Percentiles rank a stretch among this genome's conserved stretches.
Conservation (phyloP, 129 eudicot genomes). For the Helichrysum umbraculigerum region DNA sequence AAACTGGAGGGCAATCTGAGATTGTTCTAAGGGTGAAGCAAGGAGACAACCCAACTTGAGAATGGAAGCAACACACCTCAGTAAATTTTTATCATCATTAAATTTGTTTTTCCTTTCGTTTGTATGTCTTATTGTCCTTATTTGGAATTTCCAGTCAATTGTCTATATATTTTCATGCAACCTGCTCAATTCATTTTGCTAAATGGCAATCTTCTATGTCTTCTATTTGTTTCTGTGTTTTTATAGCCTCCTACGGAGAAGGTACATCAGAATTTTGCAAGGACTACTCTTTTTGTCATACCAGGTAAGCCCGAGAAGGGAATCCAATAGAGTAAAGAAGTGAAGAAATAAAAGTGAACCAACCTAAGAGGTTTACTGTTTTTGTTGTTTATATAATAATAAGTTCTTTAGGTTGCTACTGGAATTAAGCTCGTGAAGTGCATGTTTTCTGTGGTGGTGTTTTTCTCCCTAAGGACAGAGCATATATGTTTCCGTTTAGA, state of each 20-base stretch:
- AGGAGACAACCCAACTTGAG: slow-evolving; percentile 85
- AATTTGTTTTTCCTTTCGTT: slow-evolving; percentile 30
- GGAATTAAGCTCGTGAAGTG: too few species aligned
- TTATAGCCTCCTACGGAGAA: slow-evolving; percentile 96
- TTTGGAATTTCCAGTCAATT: slow-evolving; percentile 24
- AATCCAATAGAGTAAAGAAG: too few species aligned
- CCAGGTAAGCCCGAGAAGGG: too few species aligned
- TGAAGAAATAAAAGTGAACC: too few species aligned
- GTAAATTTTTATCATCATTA: slow-evolving; percentile 30
- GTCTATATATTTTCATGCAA: slow-evolving; percentile 12
- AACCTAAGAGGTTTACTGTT: too few species aligned
- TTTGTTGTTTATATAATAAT: too few species aligned
- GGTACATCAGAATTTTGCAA: slow-evolving; percentile 85
- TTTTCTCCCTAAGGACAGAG: too few species aligned
- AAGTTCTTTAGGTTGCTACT: too few species aligned
- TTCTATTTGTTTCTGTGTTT: slow-evolving; percentile 34
- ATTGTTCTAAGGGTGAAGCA: slow-evolving; percentile 92
- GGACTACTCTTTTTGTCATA: slow-evolving; percentile 91
- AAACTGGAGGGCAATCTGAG: slow-evolving; percentile 98
- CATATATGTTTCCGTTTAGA: too few species aligned
- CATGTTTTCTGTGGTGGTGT: too few species aligned
- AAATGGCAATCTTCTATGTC: slow-evolving; percentile 26
- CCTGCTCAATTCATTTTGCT: slow-evolving; percentile 24
- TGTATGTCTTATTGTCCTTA: slow-evolving; percentile 33
- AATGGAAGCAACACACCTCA: slow-evolving; percentile 35